phyloP scores from a whole-genome alignment of 2,329 filamentous ascomycete species.

The Clonostachys rosea region DNA sequence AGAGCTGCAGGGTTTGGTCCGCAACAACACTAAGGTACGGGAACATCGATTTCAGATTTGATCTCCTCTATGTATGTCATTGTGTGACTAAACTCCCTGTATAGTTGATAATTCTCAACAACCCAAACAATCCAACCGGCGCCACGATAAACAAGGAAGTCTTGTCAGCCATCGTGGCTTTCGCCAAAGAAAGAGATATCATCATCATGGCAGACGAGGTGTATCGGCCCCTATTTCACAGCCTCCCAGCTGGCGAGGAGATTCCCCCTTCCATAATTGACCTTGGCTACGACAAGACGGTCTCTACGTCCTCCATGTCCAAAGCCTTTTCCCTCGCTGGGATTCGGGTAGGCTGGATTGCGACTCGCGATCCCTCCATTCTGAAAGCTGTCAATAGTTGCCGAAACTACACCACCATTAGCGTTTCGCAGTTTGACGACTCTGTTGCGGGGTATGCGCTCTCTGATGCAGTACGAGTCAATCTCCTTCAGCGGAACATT shows the following conservation, averaged over 20 bases:
- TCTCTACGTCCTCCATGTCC: slow-evolving; percentile 77
- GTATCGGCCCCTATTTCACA: slow-evolving; percentile 78
- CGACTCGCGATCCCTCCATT: slow-evolving; percentile 57
- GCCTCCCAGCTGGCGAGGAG: slow-evolving; percentile 28
- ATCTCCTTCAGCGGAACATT: slow-evolving; percentile 46
- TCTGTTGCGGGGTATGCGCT: slow-evolving; percentile 73
- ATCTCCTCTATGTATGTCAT: no score
- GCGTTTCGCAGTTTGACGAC: slow-evolving; percentile 79
- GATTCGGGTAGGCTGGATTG: slow-evolving; percentile 79
- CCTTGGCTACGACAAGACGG: slow-evolving; percentile 64
- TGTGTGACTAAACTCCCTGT: background rate
- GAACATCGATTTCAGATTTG: no score
- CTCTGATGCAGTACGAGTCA: slow-evolving; percentile 33
- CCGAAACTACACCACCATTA: slow-evolving; percentile 82
- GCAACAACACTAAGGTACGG: slow-evolving; percentile 62
- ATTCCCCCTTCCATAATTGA: slow-evolving; percentile 64
- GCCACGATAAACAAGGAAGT: slow-evolving; percentile 58
- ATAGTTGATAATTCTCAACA: slow-evolving; percentile 52
- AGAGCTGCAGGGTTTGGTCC: slow-evolving; percentile 61
- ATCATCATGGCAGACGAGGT: slow-evolving; percentile 75
- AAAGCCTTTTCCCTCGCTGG: slow-evolving; percentile 84
- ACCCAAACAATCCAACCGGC: slow-evolving; percentile 82
- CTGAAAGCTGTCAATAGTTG: slow-evolving; percentile 60
- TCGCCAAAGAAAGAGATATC: slow-evolving; percentile 60
- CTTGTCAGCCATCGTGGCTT: slow-evolving; percentile 55